Base-by-base conservation (phyloP, 73 alveolate species). In the Paramecium tetraurelia region DNA sequence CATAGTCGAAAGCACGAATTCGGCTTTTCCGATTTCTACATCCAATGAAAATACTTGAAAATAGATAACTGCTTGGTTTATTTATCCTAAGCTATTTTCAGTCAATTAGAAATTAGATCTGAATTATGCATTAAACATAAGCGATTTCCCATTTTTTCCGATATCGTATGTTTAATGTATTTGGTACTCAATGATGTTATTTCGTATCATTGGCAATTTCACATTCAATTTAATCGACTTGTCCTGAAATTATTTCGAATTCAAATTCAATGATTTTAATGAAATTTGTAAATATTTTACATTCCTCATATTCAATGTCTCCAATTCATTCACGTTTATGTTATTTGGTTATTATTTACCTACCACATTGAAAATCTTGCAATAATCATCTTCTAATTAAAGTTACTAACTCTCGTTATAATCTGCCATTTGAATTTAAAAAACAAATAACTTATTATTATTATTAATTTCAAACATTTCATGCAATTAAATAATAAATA, bases 71-170 rank as follows among this genome's bases (percentile, higher is more conserved):
- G 38, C 59, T 75, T 11, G n/a, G 38, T 35, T 38, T 3, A 41
- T 21, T 22, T 38, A n/a, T 75, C 68, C 68, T 38, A 75, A 21
- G 5, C 38, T 38, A 21, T 75, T 75, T 29, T 75, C 87, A 4
- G 57, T 35, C 18, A 75, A 38, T 38, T 75, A 38, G 24, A 75
- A 75, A 41, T 75, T 75, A 41, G 87, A 75, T 75, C 59, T 75
- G 9, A 75, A 75, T 75, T 75, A 41, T 3, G 87, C 59, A 41
- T 75, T 75, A 38, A 38, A 75, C 46, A 75, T 35, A 5, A 75
- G 11, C 16, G 38, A 38, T 41, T 75, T 75, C 3, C 87, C 87
- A 75, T 75, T 10, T 18, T 41, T 75, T 12, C 59, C 87, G 10
- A 75, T 41, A 36, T 75, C 87, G n/a, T 38, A 38, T 16, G 59